Percentiles rank a stretch among this genome's conserved stretches.
Evolutionary conservation across 1,284 basidiomycete genomes (phyloP).

Genomic region (Microbotryum lychnidis-dioicae): DNA sequence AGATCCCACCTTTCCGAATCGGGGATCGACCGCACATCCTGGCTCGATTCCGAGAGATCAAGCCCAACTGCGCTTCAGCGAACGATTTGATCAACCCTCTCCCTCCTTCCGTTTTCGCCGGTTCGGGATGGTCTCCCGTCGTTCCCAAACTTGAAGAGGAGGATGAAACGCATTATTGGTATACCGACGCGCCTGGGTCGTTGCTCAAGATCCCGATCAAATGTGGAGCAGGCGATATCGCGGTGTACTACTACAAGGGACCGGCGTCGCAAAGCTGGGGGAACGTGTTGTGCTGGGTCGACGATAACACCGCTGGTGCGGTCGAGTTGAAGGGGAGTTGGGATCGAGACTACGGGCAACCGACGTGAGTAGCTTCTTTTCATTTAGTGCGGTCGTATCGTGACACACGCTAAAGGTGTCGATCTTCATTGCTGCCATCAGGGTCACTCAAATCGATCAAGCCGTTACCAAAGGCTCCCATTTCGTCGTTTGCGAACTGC

Average conservation of each 20-base stretch:
- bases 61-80: slow-evolving; percentile 80
- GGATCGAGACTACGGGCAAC: slow-evolving; percentile 42
- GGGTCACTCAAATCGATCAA: slow-evolving; percentile 34
- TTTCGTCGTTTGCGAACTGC: slow-evolving; percentile 36
- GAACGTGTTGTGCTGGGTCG: slow-evolving; percentile 56
- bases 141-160: slow-evolving; percentile 54
- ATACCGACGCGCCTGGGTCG: slow-evolving; percentile 66
- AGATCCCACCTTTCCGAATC: slow-evolving; percentile 64
- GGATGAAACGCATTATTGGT: slow-evolving; percentile 70
- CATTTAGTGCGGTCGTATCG: too few species aligned
- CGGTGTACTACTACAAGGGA: slow-evolving; percentile 65
- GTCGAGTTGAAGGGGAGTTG: slow-evolving; percentile 47
- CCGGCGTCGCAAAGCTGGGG: slow-evolving; percentile 51
- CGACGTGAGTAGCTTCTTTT: slow-evolving; percentile 40
- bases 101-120: slow-evolving; percentile 77
- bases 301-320: slow-evolving; percentile 48
- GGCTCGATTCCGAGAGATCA: slow-evolving; percentile 66
- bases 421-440: neutral
- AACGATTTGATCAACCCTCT: slow-evolving; percentile 92
- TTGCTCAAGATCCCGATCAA: slow-evolving; percentile 65
- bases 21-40: slow-evolving; percentile 57
- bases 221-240: slow-evolving; percentile 66
- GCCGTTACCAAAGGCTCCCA: slow-evolving; percentile 34
- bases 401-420: too few species aligned
- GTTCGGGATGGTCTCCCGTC: slow-evolving; percentile 73